Base-by-base conservation (phyloP, 129 eudicot genomes). In the Lonicera japonica region DNA sequence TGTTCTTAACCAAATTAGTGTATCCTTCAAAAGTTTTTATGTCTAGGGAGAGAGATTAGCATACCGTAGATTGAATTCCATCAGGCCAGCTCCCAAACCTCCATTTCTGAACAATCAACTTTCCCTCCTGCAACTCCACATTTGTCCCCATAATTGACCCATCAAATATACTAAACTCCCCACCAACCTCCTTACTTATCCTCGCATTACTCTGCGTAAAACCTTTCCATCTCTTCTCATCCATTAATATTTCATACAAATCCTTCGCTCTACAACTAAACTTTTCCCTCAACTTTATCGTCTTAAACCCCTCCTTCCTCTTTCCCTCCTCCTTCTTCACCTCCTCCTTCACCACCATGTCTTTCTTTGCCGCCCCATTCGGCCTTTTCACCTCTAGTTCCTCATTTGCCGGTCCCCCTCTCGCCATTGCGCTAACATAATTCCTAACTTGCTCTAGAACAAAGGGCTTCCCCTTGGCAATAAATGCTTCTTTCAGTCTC, bases 161-260 rank as follows among this genome's bases (percentile, higher is more conserved):
- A 70, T 92, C 95, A 55, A 92, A 92, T 24, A 92, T 80, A 60
- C 77, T 80, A 58, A 87, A 77, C 75, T 84, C 95, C 21, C 95
- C 98, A 36, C 96, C 96, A 34, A 92, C 83, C 24, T 92, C 95
- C 77, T 84, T 92, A 47, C 95, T 84, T 5, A 87, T 87, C 86
- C 74, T 73, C 0, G 96, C 95, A 82, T 92, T 87, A 69, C 98
- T 92, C 81, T 87, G 95, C 0, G 98, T 87, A 78, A 87, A 92
- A 5, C 96, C 98, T 60, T 85, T 92, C 99, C 99, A 92, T 70
- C 99, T 82, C 68, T 92, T 87, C 54, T 92, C 99, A 92, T 92
- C 97, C 96, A 92, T 92, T 81, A 92, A 71, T 24, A 92, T 92
- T 77, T 92, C 96, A 65, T 56, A 92, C 89, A 92, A 54, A 76